Conservation (phyloP, 2,329 filamentous ascomycete genomes). For the Ophiocordyceps camponoti-floridani region DNA sequence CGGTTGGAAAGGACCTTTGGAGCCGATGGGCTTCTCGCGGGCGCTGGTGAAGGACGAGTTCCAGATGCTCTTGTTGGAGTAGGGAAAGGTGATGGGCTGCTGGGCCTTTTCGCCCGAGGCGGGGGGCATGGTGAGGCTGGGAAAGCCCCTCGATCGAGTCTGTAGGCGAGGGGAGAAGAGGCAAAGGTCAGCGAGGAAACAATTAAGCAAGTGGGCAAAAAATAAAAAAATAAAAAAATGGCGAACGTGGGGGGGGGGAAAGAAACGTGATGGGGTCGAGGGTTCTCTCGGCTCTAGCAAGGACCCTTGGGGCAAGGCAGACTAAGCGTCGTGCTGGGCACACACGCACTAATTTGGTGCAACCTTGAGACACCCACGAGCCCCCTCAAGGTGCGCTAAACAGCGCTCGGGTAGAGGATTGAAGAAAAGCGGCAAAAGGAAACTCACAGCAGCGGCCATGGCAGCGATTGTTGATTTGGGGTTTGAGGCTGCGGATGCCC, state of each 20-base stretch:
- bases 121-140: slow-evolving; percentile 18
- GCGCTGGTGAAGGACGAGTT: slow-evolving; percentile 22
- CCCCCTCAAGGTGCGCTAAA: slow-evolving; percentile 14
- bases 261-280: slow-evolving; percentile 2
- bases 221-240: slow-evolving; percentile 1
- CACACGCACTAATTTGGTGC: slow-evolving; percentile 11
- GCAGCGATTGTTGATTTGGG: slow-evolving; percentile 1
- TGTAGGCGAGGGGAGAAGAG: slow-evolving; percentile 6
- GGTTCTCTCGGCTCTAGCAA: slow-evolving; percentile 2
- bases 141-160: slow-evolving; percentile 20
- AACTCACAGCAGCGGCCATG: slow-evolving; percentile 20
- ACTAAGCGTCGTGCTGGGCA: slow-evolving; percentile 10
- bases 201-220: background rate
- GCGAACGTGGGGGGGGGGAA: background rate
- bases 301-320: slow-evolving; percentile 9
- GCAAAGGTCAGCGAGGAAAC: slow-evolving; percentile 2
- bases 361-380: slow-evolving; percentile 18
- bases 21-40: slow-evolving; percentile 21
- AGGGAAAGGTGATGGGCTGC: slow-evolving; percentile 18
- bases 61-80: slow-evolving; percentile 17
- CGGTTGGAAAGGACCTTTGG: slow-evolving; percentile 24
- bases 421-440: background rate
- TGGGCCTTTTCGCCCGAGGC: slow-evolving; percentile 13
- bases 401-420: background rate
- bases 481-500: background rate